Evolutionary conservation across 2,329 filamentous ascomycete genomes (phyloP), one percentile per base, ranked within the genome.

Genomic region (Beauveria brongniartii): DNA sequence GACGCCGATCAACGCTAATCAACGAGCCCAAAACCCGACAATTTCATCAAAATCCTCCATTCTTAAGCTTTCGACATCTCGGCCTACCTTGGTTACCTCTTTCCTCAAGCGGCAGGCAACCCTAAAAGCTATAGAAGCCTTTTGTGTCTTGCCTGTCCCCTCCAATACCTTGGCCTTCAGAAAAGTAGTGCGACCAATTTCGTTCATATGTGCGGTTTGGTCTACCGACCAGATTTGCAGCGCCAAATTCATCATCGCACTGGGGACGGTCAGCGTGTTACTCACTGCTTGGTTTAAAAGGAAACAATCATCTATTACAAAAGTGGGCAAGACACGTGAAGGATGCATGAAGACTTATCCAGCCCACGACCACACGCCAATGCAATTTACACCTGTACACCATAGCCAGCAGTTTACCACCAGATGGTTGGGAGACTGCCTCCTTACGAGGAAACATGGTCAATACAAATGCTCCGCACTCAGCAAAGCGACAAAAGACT

Each of bases 181-280:
- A 18, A 64, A 62, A 3, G 62, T 62, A n/a, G 60, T 61, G 24
- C 62, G 62, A 18, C 60, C 60, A 48, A 64, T 64, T 24, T 62
- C 60, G 40, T 61, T 64, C 50, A 54, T 62, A 44, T 62, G 55
- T 24, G 62, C 60, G 24, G 7, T 62, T 7, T 44, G 53, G 26
- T 64, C 56, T 9, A 62, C 40, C 4, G 55, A 52, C 62, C 62
- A 64, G 1, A 53, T 34, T 9, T 56, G 46, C 3, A 61, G 47
- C 10, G 62, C 60, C 1, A 5, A 12, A 20, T 64, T 58, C 3
- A 62, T 20, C 12, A 44, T 54, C 10, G 24, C 30, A 37, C 60
- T 62, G 5, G 12, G 12, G 20, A 34, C 16, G 10, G 30, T 55
- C 28, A 54, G 40, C 40, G 40, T 43, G 16, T 55, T 55, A 12